Evolutionary conservation across 305 asterid genomes (phyloP).

Genomic region (Euphrasia arctica): DNA sequence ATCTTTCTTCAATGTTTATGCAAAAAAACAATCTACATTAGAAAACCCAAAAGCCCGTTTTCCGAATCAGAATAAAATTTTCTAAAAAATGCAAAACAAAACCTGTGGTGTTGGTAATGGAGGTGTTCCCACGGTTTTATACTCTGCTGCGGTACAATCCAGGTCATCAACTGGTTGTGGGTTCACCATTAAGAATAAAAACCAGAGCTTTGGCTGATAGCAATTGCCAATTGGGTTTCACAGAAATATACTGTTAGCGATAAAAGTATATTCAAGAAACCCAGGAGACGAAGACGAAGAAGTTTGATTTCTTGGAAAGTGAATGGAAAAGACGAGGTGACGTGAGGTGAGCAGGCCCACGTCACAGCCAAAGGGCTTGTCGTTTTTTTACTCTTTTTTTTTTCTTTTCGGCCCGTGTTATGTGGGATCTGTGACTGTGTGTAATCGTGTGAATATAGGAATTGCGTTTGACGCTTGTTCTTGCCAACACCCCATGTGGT

Average conservation of each 20-base stretch:
- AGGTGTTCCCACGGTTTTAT: slow-evolving; percentile 26
- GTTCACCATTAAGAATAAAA: slow-evolving; percentile 26
- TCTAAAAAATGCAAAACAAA: background rate
- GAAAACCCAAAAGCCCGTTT: background rate
- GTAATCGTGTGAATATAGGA: background rate
- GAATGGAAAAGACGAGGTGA: slow-evolving; percentile 21
- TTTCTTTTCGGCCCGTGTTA: background rate
- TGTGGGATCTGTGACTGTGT: background rate
- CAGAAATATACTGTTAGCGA: background rate
- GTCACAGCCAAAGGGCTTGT: slow-evolving; percentile 22
- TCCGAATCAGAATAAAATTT: slow-evolving; percentile 5
- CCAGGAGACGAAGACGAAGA: background rate
- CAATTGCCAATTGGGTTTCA: too few species aligned
- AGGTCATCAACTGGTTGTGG: slow-evolving; percentile 20
- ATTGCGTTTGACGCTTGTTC: slow-evolving; percentile 10
- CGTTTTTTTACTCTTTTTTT: background rate
- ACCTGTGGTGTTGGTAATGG: slow-evolving; percentile 35
- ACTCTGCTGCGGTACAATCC: slow-evolving; percentile 23
- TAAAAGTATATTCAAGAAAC: slow-evolving; percentile 10
- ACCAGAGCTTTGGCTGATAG: slow-evolving; percentile 11
- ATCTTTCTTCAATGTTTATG: slow-evolving; percentile 14
- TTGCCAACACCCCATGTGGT: background rate
- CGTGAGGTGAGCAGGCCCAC: slow-evolving; percentile 31
- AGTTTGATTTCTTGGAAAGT: slow-evolving; percentile 14
- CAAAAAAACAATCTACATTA: background rate